These are phyloP conservation scores for Backusella tuberculispora DNA, from an alignment of 192 early-diverging fungal genomes.

Conservation along the genomic window DNA sequence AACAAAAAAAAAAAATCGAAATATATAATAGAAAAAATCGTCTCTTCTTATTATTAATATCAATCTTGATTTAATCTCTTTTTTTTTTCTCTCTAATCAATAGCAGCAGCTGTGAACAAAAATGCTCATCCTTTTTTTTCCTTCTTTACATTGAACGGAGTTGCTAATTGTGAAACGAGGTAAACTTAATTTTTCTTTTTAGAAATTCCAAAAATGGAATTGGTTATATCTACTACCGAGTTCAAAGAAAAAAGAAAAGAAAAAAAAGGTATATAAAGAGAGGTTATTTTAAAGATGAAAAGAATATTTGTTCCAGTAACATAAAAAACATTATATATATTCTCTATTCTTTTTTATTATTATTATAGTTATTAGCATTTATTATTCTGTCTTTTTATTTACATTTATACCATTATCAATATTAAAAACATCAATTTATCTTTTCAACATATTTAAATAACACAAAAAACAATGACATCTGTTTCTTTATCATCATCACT, in stretches of 20 bases:
- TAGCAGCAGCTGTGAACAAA: background rate
- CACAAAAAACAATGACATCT: background rate
- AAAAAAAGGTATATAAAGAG: background rate
- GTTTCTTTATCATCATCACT: background rate
- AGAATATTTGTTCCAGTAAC: no score
- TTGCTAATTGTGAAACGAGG: conserved; percentile 1
- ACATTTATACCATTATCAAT: no score
- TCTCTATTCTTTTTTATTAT: background rate
- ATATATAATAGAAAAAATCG: no score
- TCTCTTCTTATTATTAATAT: no score
- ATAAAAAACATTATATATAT: background rate
- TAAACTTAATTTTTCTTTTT: conserved; percentile 1
- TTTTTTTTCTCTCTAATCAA: background rate
- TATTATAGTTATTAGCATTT: background rate
- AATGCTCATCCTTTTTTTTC: background rate
- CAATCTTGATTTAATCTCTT: no score
- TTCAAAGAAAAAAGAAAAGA: background rate
- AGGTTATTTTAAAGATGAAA: background rate
- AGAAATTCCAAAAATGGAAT: background rate
- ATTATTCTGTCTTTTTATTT: no score
- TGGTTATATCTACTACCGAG: background rate
- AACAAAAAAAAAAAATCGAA: no score
- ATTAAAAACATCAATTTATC: background rate
- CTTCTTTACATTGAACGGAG: background rate
- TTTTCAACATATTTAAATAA: no score